Evolutionary conservation across 345 rosid species (phyloP).

Genomic region (Hibiscus trionum): DNA sequence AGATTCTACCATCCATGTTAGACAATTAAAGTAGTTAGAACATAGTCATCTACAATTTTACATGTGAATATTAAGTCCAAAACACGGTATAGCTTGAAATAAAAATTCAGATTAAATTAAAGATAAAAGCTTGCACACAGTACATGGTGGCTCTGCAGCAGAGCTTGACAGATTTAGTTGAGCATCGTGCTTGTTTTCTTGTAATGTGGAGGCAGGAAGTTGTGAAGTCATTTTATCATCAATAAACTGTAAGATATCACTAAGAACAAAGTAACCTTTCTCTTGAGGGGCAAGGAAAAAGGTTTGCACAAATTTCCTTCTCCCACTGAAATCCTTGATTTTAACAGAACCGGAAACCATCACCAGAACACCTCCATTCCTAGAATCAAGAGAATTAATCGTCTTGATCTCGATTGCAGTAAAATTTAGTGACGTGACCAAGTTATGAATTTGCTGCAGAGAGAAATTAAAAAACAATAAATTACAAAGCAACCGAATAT

Average conservation of each 20-base stretch:
- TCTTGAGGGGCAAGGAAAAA: constrained; percentile 97
- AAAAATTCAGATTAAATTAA: not conserved
- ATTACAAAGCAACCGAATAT: not conserved
- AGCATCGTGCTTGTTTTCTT: constrained; percentile 45
- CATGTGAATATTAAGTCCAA: not conserved
- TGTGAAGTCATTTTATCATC: constrained; percentile 43
- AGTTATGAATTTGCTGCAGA: constrained; percentile 66
- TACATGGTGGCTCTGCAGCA: constrained; percentile 65
- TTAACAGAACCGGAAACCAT: constrained; percentile 81
- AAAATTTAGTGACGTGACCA: constrained; percentile 52
- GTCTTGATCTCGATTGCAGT: constrained; percentile 91
- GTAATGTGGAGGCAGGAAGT: constrained; percentile 37
- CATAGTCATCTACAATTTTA: not conserved
- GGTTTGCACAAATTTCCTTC: constrained; percentile 73
- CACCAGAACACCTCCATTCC: constrained; percentile 79
- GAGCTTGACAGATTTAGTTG: constrained; percentile 41
- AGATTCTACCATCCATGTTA: too few relatives aligned
- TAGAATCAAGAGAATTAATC: constrained; percentile 77
- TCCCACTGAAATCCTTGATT: constrained; percentile 43
- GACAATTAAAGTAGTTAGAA: not conserved
- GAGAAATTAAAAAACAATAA: constrained; percentile 1
- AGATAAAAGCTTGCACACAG: not conserved
- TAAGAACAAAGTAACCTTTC: constrained; percentile 80
- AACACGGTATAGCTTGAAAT: not conserved
- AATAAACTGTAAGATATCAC: constrained; percentile 75